Percentiles rank a stretch among this genome's conserved stretches.
Evolutionary conservation across 106 monocot genomes (phyloP).

Genomic region (Ottelia alismoides): DNA sequence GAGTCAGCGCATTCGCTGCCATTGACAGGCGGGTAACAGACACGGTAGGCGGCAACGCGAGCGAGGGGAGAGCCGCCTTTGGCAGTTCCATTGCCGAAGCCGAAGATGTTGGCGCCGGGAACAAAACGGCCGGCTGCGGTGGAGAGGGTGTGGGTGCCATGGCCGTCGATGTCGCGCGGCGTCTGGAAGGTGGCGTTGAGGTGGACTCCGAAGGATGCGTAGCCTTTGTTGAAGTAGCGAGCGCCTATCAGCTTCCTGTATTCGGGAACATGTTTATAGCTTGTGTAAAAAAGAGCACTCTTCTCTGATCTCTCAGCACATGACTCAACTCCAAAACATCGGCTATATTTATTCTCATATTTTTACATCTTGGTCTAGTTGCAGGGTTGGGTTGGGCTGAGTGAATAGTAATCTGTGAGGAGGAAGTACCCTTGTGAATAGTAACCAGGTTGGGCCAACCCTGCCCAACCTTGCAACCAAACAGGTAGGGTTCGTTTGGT

Average conservation of each 20-base stretch:
- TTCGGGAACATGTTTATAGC: no score
- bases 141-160: constrained; percentile 13
- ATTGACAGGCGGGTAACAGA: constrained; percentile 45
- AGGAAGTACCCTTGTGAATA: no score
- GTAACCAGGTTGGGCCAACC: no score
- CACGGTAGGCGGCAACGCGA: constrained; percentile 67
- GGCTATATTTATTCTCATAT: no score
- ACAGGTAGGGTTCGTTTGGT: no score
- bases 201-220: not conserved
- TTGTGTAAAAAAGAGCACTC: no score
- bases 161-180: constrained; percentile 8
- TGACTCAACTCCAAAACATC: no score
- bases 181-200: not conserved
- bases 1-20: constrained; percentile 31
- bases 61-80: constrained; percentile 64
- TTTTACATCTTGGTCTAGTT: no score
- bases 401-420: no score
- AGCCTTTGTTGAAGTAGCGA: constrained; percentile 36
- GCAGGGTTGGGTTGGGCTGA: no score
- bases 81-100: constrained; percentile 42
- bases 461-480: no score
- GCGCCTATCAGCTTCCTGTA: constrained; percentile 65
- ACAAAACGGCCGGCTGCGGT: constrained; percentile 24
- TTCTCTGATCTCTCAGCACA: no score
- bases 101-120: constrained; percentile 20